Percentiles rank a stretch among this genome's conserved stretches.
These are phyloP conservation scores for Leptosphaerulina australis DNA, from an alignment of 2,329 filamentous ascomycete genomes.

Conservation along the genomic window DNA sequence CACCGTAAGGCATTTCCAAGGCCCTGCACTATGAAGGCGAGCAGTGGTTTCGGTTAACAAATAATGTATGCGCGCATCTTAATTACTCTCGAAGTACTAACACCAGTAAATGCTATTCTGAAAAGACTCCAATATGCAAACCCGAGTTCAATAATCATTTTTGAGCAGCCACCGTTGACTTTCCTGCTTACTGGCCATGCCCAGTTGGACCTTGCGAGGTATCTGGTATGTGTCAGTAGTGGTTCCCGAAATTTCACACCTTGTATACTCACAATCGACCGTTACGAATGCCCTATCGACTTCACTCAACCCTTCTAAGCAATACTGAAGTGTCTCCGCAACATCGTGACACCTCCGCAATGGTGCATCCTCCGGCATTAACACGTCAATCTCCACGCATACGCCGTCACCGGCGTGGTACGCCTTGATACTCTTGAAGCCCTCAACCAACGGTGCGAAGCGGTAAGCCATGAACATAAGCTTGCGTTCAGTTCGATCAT, in stretches of 20 bases:
- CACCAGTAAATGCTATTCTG: too few relatives aligned
- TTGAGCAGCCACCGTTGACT: constrained; percentile 3
- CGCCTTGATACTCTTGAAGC: constrained; percentile 61
- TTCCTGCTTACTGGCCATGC: constrained; percentile 20
- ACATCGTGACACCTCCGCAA: constrained; percentile 63
- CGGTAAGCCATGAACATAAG: constrained; percentile 65
- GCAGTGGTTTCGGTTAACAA: too few relatives aligned
- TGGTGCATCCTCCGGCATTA: constrained; percentile 61
- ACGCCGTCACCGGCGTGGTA: constrained; percentile 69
- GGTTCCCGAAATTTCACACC: background rate
- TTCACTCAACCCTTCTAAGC: constrained; percentile 60
- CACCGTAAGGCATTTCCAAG: too few relatives aligned
- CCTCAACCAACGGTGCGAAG: constrained; percentile 60
- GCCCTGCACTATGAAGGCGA: too few relatives aligned
- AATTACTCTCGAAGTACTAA: too few relatives aligned
- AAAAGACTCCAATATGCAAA: background rate
- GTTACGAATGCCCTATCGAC: constrained; percentile 61
- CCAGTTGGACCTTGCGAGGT: constrained; percentile 36
- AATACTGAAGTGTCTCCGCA: constrained; percentile 68
- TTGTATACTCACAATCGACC: constrained; percentile 53
- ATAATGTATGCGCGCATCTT: too few relatives aligned
- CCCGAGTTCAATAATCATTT: background rate
- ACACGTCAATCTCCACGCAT: constrained; percentile 67
- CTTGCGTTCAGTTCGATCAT: constrained; percentile 60
- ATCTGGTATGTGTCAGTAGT: constrained; percentile 23